Evolutionary conservation across 1,284 basidiomycete species (phyloP), one percentile per base, ranked within the genome.

Genomic region (Microbotryum intermedium): DNA sequence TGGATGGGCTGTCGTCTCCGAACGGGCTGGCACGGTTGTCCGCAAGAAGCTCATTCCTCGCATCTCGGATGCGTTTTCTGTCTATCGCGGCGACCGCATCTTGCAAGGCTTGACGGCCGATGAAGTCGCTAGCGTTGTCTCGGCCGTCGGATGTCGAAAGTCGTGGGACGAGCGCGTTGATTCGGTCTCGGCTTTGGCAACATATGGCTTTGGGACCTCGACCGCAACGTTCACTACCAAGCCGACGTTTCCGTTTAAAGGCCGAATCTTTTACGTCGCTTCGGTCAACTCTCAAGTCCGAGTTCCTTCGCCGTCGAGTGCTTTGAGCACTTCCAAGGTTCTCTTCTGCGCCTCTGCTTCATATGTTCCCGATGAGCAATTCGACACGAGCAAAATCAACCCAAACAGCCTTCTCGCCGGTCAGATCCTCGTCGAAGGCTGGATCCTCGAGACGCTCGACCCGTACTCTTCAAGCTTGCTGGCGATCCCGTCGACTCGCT

Each of bases 391-490:
- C 18, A 91, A 90, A 72, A 86, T 90, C 75, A 97, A 98, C 72
- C 80, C 89, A 0, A 81, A 83, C 53, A 73, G 65, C 0, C 78
- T 92, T 16, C 89, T 90, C 0, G 77, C 89, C 10, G 93, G 91
- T 1, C 84, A 87, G 23, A 79, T 93, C 49, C 85, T 90, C 64
- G 78, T 99, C 4, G 92, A 97, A 69, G 94, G 89, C 1, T 99
- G 95, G 95, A 86, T 97, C 49, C 76, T 97, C 67, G 92, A 99
- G 77, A 97, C 93, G 1, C 80, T 98, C 49, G 94, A 98, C 73
- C 94, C 95, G 0, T 98, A 98, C 73, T 90, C 90, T 48, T 86
- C 87, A 61, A 91, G 95, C 74, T 92, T 90, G 69, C 94, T 93
- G 72, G 83, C 89, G 18, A 97, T 98, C 50, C 94, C 94, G 0